Conservation (phyloP, 2,329 filamentous ascomycete species). For the Pseudohalonectria lignicola region DNA sequence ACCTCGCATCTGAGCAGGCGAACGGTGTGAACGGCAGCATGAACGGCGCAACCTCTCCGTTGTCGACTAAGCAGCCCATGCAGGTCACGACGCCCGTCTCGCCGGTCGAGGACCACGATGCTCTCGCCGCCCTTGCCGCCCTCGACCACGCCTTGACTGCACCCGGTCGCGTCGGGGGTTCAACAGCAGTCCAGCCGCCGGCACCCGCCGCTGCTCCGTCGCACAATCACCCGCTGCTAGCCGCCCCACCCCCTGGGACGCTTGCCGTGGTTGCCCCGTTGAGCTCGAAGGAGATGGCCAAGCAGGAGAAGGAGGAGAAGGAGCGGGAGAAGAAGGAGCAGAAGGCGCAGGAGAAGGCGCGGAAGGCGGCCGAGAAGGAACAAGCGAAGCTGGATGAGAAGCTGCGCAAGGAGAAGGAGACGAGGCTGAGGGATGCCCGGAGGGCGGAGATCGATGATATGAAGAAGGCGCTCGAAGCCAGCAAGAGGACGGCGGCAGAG, state of each 20-base stretch:
- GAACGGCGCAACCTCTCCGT: constrained; percentile 16
- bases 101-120: constrained; percentile 34
- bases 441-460: constrained; percentile 52
- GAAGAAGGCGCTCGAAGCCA: constrained; percentile 52
- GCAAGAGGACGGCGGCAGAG: constrained; percentile 50
- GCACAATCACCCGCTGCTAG: constrained; percentile 14
- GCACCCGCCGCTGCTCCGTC: constrained; percentile 9
- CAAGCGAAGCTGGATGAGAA: constrained; percentile 32
- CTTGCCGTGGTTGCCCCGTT: too few species aligned
- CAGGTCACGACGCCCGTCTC: constrained; percentile 37
- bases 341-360: constrained; percentile 39
- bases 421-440: constrained; percentile 22
- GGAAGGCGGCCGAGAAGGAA: constrained; percentile 33
- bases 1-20: constrained; percentile 37
- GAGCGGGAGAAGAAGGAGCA: constrained; percentile 60
- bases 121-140: constrained; percentile 32
- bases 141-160: constrained; percentile 59
- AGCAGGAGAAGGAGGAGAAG: constrained; percentile 45
- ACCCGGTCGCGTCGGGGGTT: too few species aligned
- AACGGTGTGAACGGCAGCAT: constrained; percentile 23
- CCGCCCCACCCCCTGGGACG: constrained; percentile 16
- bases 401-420: constrained; percentile 23
- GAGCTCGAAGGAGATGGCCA: too few species aligned
- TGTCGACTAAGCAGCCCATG: too few species aligned
- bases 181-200: constrained; percentile 10